Base-by-base conservation (phyloP, 306 rosid genomes). In the Rosa rugosa region DNA sequence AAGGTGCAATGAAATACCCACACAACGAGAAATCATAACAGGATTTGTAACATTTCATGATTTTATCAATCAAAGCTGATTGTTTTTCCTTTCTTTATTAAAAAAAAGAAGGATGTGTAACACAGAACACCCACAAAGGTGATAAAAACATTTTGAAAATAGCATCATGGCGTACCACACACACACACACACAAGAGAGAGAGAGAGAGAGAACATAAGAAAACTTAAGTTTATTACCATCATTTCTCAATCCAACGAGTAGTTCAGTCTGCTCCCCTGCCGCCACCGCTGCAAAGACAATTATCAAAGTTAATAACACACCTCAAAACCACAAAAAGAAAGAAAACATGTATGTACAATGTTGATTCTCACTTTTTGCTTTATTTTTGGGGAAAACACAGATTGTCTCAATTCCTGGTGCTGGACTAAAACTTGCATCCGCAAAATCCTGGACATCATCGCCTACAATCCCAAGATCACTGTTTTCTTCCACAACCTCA, bases 201-300 rank as follows among this genome's bases (percentile, higher is more conserved):
- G 27, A 22, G 14, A 3, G 0, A 22, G 53, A 27, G 23, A 79
- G 2, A 31, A 63, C 65, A 59, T 2, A 44, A 42, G 56, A 44
- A 78, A 25, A 4, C 7, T 4, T 17, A 41, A 22, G 4, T 69
- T 79, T 69, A 25, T 87, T 90, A 93, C 99, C 99, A 85, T 93
- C 84, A 77, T 95, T 95, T 85, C 91, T 93, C 72, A 95, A 72
- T 79, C 97, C 97, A 2, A 93, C 98, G 1, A 95, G 88, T 22
- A 95, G 80, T 68, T 95, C 96, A 27, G 94, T 79, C 80, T 95
- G 98, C 80, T 93, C 91, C 76, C 99, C 97, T 54, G 99, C 97
- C 6, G 88, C 73, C 77, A 95, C 88, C 84, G 86, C 98, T 94
- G 88, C 84, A 89, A 72, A 84, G 53, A 63, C 75, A 31, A 88